Percentiles rank a stretch among this genome's conserved stretches.
Conservation (phyloP, 257 asterid genomes). For the Verbena officinalis region DNA sequence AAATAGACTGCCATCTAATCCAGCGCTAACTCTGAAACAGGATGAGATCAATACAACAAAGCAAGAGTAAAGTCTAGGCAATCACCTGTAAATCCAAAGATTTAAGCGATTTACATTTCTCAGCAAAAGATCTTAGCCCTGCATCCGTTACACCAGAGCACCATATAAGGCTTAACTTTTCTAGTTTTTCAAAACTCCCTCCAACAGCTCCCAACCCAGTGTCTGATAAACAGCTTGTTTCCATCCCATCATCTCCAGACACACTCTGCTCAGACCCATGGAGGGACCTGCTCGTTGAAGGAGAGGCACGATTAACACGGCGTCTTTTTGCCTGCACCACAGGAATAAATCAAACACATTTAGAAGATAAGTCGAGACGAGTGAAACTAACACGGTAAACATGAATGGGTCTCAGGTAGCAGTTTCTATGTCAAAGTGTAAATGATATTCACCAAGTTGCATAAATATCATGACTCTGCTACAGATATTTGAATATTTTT, state of each 20-base stretch:
- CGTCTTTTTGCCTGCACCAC: conserved; percentile 61
- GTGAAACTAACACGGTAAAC: conserved; percentile 1
- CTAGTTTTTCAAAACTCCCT: conserved; percentile 64
- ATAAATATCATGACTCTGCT: neutral
- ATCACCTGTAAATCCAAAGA: conserved; percentile 86
- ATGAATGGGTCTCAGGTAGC: conserved; percentile 18
- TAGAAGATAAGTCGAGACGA: conserved; percentile 24
- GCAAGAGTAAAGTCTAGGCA: conserved; percentile 1
- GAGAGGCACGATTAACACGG: conserved; percentile 36
- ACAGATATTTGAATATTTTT: neutral
- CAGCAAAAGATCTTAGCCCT: conserved; percentile 73
- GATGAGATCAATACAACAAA: neutral
- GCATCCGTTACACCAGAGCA: conserved; percentile 71
- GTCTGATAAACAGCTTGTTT: conserved; percentile 68
- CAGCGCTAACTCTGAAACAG: conserved; percentile 18
- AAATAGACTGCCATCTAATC: conserved; percentile 17
- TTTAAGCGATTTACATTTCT: conserved; percentile 57
- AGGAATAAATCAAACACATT: conserved; percentile 15
- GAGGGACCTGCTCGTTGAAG: conserved; percentile 40
- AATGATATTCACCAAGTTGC: neutral
- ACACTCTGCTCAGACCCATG: conserved; percentile 42
- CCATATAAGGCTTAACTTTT: conserved; percentile 82
- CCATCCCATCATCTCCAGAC: conserved; percentile 46
- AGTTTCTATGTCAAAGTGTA: conserved; percentile 11
- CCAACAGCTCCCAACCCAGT: conserved; percentile 71